Evolutionary conservation across 2,329 filamentous ascomycete species (phyloP), one percentile per base, ranked within the genome.

Genomic region (Cytospora piceae): DNA sequence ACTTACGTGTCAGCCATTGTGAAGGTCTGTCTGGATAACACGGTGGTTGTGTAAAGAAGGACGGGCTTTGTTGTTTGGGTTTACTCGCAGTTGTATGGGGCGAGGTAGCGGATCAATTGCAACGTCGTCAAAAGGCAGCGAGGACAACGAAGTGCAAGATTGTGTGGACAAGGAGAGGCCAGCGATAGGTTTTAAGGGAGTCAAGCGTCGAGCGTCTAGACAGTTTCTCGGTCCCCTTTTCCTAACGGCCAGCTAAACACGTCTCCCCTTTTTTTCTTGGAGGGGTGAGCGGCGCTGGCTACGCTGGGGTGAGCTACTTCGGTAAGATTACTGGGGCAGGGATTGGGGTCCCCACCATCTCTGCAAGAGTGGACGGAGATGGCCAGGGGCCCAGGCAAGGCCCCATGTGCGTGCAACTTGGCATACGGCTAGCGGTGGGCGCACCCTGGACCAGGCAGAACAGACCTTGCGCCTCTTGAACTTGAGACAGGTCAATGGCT

Each of bases 1-100:
- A 68, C 68, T 67, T 71, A 74, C 72, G 69, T 68, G 65, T 74
- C 72, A 67, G 72, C 71, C 72, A 74, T 74, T 70, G 67, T 73
- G 69, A 65, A 32, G 59, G 51, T 59, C 55, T 34, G 42, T 34
- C 58, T 37, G 54, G 49, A 51, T 7, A 32, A 68, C 59, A 56
- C 49, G 31, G 42, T 32, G 55, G 53, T 58, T 58, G 52, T 42
- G 56, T 34, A 29, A 49, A 59, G 56, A 66, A 60, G 54, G 55
- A 62, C 24, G 32, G 42, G 52, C 63, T 14, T 51, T 49, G 24
- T 14, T 63, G 65, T 37, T 64, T 37, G 46, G 46, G 46, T 49
- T 59, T 66, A 63, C 55, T 66, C 55, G 56, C 63, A 54, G 54
- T 42, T n/a, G 46, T 49, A 37, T 29, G 15, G 62, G 17, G 27